These are phyloP conservation scores for Durotheca rogersii DNA, from an alignment of 495 filamentous ascomycete genomes.

Conservation along the genomic window DNA sequence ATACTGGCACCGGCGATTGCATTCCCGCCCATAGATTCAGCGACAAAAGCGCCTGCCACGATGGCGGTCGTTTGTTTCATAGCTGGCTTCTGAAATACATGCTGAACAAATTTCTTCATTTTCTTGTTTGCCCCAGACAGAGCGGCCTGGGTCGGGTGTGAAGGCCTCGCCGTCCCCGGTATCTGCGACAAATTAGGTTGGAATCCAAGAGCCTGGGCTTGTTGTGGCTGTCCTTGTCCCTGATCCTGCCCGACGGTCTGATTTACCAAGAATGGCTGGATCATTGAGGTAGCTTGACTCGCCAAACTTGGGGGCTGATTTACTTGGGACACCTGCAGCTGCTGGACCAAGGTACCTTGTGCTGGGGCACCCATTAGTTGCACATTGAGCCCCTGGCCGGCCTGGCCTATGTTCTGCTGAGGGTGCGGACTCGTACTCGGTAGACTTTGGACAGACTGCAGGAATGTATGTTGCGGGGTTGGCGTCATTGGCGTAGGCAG, in stretches of 20 bases:
- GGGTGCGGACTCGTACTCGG: constrained; percentile 1
- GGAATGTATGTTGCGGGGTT: constrained; percentile 17
- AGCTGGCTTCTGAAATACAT: constrained; percentile 29
- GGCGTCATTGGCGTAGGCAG: constrained; percentile 12
- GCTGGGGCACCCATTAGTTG: neutral
- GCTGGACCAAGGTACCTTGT: constrained; percentile 8
- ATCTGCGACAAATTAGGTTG: constrained; percentile 2
- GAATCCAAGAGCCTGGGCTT: neutral
- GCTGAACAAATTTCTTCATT: constrained; percentile 37
- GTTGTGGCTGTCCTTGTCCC: constrained; percentile 8
- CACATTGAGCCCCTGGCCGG: constrained; percentile 1
- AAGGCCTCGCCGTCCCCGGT: constrained; percentile 16
- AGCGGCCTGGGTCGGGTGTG: constrained; percentile 28
- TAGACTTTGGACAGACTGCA: constrained; percentile 1
- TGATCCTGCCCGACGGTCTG: constrained; percentile 15
- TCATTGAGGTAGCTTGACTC: neutral
- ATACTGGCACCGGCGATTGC: constrained; percentile 24
- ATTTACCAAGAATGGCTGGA: constrained; percentile 3
- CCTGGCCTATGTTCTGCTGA: constrained; percentile 7
- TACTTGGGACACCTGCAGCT: constrained; percentile 5
- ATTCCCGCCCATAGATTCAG: constrained; percentile 27
- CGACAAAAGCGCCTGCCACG: constrained; percentile 27
- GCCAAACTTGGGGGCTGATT: constrained; percentile 4
- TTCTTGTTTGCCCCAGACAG: constrained; percentile 31
- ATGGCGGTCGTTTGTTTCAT: constrained; percentile 29